These are phyloP conservation scores for Gleditsia sinensis DNA, from an alignment of 306 rosid species.

Conservation along the genomic window DNA sequence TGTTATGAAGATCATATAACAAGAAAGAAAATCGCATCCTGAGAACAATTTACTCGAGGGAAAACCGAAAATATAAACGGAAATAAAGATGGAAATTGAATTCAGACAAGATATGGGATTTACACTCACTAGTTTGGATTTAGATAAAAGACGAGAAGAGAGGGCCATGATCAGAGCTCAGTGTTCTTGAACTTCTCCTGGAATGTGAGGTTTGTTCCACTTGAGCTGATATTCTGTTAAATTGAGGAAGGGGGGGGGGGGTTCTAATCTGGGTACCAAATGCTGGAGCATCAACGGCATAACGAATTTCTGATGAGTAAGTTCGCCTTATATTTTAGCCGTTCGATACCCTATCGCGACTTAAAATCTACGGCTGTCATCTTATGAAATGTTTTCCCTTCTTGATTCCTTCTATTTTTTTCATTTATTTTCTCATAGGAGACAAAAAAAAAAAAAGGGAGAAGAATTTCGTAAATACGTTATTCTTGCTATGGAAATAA, in stretches of 20 bases:
- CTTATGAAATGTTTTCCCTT: neutral
- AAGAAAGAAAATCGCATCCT: no score
- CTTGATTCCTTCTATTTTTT: neutral
- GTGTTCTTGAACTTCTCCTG: constrained; percentile 14
- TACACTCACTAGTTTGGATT: constrained; percentile 62
- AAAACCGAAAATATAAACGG: no score
- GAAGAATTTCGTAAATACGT: no score
- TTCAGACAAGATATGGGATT: neutral
- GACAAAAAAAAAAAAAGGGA: no score
- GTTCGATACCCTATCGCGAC: constrained; percentile 16
- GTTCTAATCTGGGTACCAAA: no score
- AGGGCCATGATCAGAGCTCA: constrained; percentile 70
- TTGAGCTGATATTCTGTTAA: no score
- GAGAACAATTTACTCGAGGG: no score
- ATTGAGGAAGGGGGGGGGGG: no score
- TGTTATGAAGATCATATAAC: neutral
- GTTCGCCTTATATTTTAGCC: constrained; percentile 1
- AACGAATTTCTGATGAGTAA: neutral
- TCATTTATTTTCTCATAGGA: neutral
- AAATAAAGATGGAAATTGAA: neutral
- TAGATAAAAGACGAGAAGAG: constrained; percentile 69
- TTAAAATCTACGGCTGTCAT: constrained; percentile 14
- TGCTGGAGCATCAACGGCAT: no score
- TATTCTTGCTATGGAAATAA: no score
- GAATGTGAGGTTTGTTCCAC: constrained; percentile 19